Percentiles rank a stretch among this genome's conserved stretches.
phyloP scores from a whole-genome alignment of 1,284 basidiomycete species.

The Amylostereum areolatum region DNA sequence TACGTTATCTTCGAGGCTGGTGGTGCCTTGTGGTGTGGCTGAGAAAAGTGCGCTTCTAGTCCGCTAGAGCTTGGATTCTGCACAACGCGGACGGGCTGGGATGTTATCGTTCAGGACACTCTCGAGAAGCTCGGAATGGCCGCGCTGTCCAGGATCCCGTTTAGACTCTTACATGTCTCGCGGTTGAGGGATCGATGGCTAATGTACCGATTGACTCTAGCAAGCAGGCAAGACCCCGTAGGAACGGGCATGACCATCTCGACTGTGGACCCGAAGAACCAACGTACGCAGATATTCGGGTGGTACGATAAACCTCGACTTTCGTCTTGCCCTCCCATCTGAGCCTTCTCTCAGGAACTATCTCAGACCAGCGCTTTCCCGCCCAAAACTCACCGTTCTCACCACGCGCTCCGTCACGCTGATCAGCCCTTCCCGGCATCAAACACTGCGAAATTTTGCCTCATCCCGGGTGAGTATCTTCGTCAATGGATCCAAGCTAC shows the following conservation, averaged over 20 bases:
- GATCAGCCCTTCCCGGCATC: slow-evolving; percentile 2
- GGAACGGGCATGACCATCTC: background rate
- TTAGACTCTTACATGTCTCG: background rate
- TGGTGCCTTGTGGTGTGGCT: no score
- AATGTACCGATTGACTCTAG: background rate
- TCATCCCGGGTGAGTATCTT: slow-evolving; percentile 27
- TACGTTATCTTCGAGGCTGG: background rate
- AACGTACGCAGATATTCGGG: slow-evolving; percentile 1
- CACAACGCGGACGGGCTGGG: background rate
- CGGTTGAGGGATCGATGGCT: background rate
- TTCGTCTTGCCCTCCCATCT: background rate
- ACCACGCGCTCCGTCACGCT: slow-evolving; percentile 10
- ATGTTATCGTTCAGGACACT: background rate
- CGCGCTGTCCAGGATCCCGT: background rate
- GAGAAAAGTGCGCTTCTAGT: background rate
- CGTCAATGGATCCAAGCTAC: slow-evolving; percentile 12
- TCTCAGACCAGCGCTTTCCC: slow-evolving; percentile 11
- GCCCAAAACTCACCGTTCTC: slow-evolving; percentile 17
- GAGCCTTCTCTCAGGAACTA: background rate
- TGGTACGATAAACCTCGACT: background rate
- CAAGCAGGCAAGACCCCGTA: background rate
- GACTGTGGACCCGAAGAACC: slow-evolving; percentile 4
- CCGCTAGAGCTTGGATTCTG: background rate
- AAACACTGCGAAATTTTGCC: background rate
- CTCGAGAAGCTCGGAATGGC: background rate